Conservation (phyloP, 2,329 filamentous ascomycete species). For the Huntiella decipiens region DNA sequence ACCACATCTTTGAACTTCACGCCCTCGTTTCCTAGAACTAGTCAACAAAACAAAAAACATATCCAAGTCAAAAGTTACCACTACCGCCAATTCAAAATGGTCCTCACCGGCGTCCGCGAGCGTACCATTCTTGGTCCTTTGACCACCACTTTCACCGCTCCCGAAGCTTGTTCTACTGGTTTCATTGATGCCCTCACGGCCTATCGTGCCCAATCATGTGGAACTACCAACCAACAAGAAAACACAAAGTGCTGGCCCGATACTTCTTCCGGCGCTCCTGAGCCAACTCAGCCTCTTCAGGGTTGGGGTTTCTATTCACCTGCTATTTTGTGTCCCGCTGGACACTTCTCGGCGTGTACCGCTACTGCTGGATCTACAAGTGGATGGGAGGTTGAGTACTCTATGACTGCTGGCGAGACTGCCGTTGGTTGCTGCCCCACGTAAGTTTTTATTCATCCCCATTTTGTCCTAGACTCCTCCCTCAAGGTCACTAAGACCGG, state of each 20-base stretch:
- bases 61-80: not conserved
- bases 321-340: slow-evolving; percentile 17
- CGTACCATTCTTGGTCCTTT: slow-evolving; percentile 12
- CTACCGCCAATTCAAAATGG: slow-evolving; percentile 5
- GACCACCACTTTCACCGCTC: slow-evolving; percentile 13
- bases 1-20: not conserved
- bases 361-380: slow-evolving; percentile 15
- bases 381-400: slow-evolving; percentile 16
- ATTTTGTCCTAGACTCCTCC: not conserved
- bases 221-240: slow-evolving; percentile 8
- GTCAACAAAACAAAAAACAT: not conserved
- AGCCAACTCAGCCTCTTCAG: slow-evolving; percentile 13
- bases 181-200: slow-evolving; percentile 7
- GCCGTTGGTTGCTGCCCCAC: slow-evolving; percentile 19
- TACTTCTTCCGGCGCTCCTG: slow-evolving; percentile 6
- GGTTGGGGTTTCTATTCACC: slow-evolving; percentile 22
- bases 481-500: too few species aligned
- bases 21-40: not conserved
- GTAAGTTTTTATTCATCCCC: slow-evolving; percentile 12
- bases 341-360: slow-evolving; percentile 18
- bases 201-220: slow-evolving; percentile 7
- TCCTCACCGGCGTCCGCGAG: slow-evolving; percentile 6
- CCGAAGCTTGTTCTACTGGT: slow-evolving; percentile 10
- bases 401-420: slow-evolving; percentile 16
- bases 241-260: slow-evolving; percentile 9